Evolutionary conservation across 129 eudicot species (phyloP).

Genomic region (Flaveria ramosissima): DNA sequence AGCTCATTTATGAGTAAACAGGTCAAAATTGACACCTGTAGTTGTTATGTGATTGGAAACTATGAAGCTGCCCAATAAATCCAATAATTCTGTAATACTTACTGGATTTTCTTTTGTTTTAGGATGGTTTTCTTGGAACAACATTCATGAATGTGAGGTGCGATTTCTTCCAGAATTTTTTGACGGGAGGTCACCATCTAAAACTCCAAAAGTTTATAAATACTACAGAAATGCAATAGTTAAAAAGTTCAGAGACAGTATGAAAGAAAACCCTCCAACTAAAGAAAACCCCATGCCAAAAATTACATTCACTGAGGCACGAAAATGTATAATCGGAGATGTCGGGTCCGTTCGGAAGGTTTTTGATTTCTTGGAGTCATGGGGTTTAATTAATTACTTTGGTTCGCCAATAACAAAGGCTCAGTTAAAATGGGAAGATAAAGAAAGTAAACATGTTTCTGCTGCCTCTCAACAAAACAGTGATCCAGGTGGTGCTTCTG

Average conservation of each 20-base stretch:
- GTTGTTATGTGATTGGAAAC: not conserved
- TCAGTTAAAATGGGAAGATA: constrained; percentile 68
- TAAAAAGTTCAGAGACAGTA: constrained; percentile 50
- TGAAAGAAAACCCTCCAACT: constrained; percentile 44
- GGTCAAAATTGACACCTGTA: not conserved
- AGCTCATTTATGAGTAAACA: not conserved
- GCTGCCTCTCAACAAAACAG: constrained; percentile 37
- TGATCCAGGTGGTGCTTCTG: constrained; percentile 27
- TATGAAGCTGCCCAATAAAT: not conserved
- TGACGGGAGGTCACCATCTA: constrained; percentile 67
- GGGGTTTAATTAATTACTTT: constrained; percentile 91
- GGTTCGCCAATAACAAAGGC: constrained; percentile 49
- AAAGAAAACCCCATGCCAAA: constrained; percentile 56
- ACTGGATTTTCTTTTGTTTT: constrained; percentile 14
- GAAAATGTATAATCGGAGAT: constrained; percentile 74
- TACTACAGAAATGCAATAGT: constrained; percentile 76
- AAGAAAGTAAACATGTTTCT: constrained; percentile 47
- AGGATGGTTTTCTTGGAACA: constrained; percentile 93
- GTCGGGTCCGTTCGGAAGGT: constrained; percentile 80
- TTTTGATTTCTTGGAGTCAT: constrained; percentile 78
- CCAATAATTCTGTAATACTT: not conserved
- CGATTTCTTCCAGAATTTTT: constrained; percentile 74
- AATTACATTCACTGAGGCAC: constrained; percentile 73
- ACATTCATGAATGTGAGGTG: constrained; percentile 67
- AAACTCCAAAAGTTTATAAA: constrained; percentile 72